Evolutionary conservation across 2,329 filamentous ascomycete species (phyloP).

Genomic region (Didymosphaeria variabile): DNA sequence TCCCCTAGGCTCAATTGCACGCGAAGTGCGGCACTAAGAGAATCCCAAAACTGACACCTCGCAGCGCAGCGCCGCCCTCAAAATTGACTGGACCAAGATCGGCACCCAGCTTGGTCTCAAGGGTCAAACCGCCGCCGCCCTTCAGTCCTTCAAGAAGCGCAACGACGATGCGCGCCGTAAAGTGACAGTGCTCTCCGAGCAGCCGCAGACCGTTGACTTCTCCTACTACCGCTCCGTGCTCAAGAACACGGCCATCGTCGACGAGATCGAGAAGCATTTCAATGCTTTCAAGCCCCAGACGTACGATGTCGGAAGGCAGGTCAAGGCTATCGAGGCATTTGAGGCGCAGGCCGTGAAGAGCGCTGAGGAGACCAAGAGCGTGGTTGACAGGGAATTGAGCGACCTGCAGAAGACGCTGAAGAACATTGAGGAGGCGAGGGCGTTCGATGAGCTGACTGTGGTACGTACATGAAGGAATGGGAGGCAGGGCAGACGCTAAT

Average conservation of each 20-base stretch:
- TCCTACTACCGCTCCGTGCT: constrained; percentile 87
- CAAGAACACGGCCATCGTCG: constrained; percentile 94
- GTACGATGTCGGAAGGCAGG: constrained; percentile 91
- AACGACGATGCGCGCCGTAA: constrained; percentile 98
- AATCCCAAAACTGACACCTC: constrained; percentile 44
- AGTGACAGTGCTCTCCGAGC: constrained; percentile 83
- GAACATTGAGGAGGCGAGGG: constrained; percentile 96
- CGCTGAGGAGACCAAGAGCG: constrained; percentile 94
- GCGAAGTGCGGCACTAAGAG: constrained; percentile 20
- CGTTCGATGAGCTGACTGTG: constrained; percentile 97
- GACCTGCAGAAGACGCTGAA: constrained; percentile 93
- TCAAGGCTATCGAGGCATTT: constrained; percentile 98
- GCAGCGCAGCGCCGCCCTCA: constrained; percentile 97
- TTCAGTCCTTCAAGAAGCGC: constrained; percentile 98
- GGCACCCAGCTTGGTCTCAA: constrained; percentile 93
- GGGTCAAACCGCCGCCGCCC: constrained; percentile 89
- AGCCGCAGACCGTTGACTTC: constrained; percentile 90
- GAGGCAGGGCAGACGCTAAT: constrained; percentile 28
- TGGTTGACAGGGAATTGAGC: constrained; percentile 93
- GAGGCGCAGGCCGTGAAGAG: constrained; percentile 97
- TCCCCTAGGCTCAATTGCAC: constrained; percentile 37
- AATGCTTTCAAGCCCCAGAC: constrained; percentile 87
- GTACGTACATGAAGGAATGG: constrained; percentile 67
- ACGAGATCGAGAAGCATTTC: constrained; percentile 98
- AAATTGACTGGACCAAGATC: constrained; percentile 99